These are phyloP conservation scores for Scedosporium aurantiacum DNA, from an alignment of 2,329 filamentous ascomycete species.

Conservation along the genomic window DNA sequence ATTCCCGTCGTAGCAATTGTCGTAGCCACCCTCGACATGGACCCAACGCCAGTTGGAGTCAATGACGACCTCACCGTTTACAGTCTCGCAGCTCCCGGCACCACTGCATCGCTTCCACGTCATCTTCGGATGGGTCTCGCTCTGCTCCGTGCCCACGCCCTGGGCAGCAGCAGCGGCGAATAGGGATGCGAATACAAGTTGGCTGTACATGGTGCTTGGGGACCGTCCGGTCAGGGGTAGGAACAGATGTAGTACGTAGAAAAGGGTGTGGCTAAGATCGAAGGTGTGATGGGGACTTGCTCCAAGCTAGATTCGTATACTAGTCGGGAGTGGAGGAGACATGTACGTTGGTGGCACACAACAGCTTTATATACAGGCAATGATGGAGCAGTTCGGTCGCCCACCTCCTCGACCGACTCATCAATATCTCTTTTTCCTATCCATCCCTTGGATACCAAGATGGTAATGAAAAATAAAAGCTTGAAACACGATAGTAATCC, in stretches of 20 bases:
- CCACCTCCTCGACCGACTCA: background rate
- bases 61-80: slow-evolving; percentile 32
- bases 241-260: background rate
- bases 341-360: background rate
- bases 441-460: background rate
- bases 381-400: background rate
- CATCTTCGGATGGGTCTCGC: slow-evolving; percentile 32
- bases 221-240: no score
- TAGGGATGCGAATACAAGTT: slow-evolving; percentile 11
- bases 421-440: background rate
- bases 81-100: slow-evolving; percentile 26
- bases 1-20: slow-evolving; percentile 39
- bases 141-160: slow-evolving; percentile 24
- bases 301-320: background rate
- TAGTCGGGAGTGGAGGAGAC: background rate
- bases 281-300: background rate
- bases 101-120: slow-evolving; percentile 32
- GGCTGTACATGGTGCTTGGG: background rate
- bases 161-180: slow-evolving; percentile 26
- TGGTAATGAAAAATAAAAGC: background rate
- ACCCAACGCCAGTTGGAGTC: slow-evolving; percentile 41
- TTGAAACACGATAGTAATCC: slow-evolving; percentile 1
- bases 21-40: slow-evolving; percentile 26
- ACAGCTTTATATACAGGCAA: background rate
- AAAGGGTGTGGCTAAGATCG: background rate